Evolutionary conservation across 1,284 basidiomycete genomes (phyloP).

Genomic region (Cystobasidium sp.): DNA sequence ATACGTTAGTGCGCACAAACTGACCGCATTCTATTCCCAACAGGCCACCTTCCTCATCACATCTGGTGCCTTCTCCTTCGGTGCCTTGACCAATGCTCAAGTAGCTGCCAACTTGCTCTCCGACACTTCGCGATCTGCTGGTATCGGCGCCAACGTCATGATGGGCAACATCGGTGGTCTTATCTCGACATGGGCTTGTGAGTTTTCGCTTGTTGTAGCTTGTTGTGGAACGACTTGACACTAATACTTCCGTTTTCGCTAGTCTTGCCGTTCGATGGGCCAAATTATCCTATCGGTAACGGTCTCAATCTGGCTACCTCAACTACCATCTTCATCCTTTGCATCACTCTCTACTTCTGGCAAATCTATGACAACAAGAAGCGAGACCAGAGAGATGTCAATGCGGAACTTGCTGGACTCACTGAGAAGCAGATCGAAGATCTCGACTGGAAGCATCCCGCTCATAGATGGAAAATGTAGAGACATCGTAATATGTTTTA

Average conservation of each 20-base stretch:
- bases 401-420: conserved; percentile 28
- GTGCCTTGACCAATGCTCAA: conserved; percentile 46
- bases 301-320: conserved; percentile 46
- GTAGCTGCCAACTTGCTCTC: conserved; percentile 52
- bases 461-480: conserved; percentile 37
- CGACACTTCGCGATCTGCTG: conserved; percentile 53
- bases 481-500: background rate
- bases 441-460: conserved; percentile 42
- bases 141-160: conserved; percentile 53
- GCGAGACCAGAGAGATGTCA: conserved; percentile 24
- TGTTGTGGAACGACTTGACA: background rate
- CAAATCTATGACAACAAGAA: conserved; percentile 46
- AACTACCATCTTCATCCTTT: conserved; percentile 44
- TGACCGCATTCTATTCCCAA: background rate
- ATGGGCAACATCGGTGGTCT: conserved; percentile 54
- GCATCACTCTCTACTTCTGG: conserved; percentile 37
- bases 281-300: conserved; percentile 44
- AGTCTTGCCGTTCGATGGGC: conserved; percentile 44
- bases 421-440: conserved; percentile 35
- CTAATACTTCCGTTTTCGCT: conserved; percentile 17
- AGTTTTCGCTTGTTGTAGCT: background rate
- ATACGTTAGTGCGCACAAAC: background rate
- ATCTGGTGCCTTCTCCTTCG: conserved; percentile 54
- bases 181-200: conserved; percentile 53
- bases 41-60: conserved; percentile 52